Evolutionary conservation across 768 basidiomycete genomes (phyloP).

Genomic region (Tylopilus subfusipes): DNA sequence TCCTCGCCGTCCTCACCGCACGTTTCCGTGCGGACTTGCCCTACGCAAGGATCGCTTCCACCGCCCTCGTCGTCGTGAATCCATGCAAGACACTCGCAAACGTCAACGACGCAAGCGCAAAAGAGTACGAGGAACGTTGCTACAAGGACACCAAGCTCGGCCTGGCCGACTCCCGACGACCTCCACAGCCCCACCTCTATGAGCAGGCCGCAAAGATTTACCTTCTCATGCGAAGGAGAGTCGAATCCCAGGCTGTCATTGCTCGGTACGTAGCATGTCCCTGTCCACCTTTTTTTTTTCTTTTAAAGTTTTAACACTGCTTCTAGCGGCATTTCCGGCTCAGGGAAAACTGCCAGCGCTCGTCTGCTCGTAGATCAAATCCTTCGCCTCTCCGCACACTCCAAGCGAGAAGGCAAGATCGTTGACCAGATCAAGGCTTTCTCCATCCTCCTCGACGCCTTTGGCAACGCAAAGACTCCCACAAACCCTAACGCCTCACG

Average conservation of each 20-base stretch:
- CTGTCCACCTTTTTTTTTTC: conserved; percentile 6
- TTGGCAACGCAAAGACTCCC: conserved; percentile 64
- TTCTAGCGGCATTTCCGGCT: conserved; percentile 58
- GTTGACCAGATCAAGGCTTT: conserved; percentile 57
- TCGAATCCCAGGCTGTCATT: conserved; percentile 52
- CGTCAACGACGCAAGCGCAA: conserved; percentile 53
- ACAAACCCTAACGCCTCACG: conserved; percentile 64
- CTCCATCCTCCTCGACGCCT: conserved; percentile 54
- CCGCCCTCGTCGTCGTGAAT: conserved; percentile 55
- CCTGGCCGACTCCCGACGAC: conserved; percentile 34
- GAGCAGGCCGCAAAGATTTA: conserved; percentile 61
- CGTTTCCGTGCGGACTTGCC: conserved; percentile 59
- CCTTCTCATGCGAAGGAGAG: conserved; percentile 51
- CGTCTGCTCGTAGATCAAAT: conserved; percentile 56
- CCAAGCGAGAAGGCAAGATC: conserved; percentile 49
- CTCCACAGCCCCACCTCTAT: conserved; percentile 57
- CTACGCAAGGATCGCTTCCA: conserved; percentile 48
- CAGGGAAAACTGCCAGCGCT: conserved; percentile 54
- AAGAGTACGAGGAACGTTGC: conserved; percentile 52
- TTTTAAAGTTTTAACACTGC: conserved; percentile 7
- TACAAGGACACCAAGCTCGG: conserved; percentile 51
- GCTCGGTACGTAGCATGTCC: conserved; percentile 41
- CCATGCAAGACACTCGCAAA: conserved; percentile 56
- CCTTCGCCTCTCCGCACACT: conserved; percentile 56
- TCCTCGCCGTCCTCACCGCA: conserved; percentile 51